Conservation (phyloP, 495 filamentous ascomycete genomes). For the Barbatosphaeria neglecta region DNA sequence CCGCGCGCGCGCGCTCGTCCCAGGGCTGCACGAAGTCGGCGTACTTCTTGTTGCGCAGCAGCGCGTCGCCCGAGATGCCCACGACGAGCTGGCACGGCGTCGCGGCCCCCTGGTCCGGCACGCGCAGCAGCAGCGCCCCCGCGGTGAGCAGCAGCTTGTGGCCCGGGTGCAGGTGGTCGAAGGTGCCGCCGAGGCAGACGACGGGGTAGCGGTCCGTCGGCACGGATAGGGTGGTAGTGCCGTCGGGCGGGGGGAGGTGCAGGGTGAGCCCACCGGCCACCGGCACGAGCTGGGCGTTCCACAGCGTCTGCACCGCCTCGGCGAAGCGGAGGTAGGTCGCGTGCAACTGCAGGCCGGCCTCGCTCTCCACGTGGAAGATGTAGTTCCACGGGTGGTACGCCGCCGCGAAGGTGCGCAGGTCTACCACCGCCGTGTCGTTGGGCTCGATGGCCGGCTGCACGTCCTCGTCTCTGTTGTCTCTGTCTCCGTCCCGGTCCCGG, state of each 20-base stretch:
- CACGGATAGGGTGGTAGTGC: conserved; percentile 1
- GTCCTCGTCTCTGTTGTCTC: conserved; percentile 16
- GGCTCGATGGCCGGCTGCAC: conserved; percentile 16
- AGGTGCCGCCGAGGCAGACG: conserved; percentile 86
- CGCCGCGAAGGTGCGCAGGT: conserved; percentile 52
- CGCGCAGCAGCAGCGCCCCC: conserved; percentile 55
- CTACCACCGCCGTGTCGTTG: conserved; percentile 46
- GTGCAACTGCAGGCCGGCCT: conserved; percentile 38
- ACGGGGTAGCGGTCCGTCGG: conserved; percentile 19
- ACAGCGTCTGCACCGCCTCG: conserved; percentile 30
- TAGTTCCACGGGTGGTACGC: conserved; percentile 56
- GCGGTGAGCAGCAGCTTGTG: conserved; percentile 90
- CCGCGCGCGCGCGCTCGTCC: conserved; percentile 55
- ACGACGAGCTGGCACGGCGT: conserved; percentile 50
- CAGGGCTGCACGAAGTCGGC: conserved; percentile 68
- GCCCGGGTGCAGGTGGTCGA: conserved; percentile 92
- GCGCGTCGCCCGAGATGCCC: conserved; percentile 77
- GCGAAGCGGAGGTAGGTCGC: conserved; percentile 29
- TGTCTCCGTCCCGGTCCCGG: too few species aligned
- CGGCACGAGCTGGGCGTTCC: conserved; percentile 28
- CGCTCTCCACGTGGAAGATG: conserved; percentile 54
- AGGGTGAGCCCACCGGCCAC: conserved; percentile 38
- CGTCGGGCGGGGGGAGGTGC: conserved; percentile 8
- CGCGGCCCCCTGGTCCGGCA: conserved; percentile 26
- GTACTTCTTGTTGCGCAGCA: conserved; percentile 82